Conservation (phyloP, 1,284 basidiomycete genomes). For the Pseudozyma pruni region DNA sequence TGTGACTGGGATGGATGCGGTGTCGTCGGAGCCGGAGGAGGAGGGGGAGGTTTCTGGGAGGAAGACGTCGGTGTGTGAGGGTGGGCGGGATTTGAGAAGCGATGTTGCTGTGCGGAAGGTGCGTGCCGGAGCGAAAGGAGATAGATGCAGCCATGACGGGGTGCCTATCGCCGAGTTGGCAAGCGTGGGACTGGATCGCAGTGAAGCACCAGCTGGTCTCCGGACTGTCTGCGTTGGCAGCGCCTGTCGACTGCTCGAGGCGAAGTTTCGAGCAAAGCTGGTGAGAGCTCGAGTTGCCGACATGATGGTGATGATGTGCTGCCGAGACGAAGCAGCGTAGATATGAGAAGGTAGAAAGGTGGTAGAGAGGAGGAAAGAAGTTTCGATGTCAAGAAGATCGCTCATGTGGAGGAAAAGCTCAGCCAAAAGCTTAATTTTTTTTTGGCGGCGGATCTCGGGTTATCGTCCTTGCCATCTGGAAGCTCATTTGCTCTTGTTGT, state of each 20-base stretch:
- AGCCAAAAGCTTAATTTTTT: too few relatives aligned
- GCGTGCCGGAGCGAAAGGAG: slow-evolving; percentile 1
- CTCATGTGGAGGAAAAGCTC: slow-evolving; percentile 5
- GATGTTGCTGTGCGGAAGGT: slow-evolving; percentile 3
- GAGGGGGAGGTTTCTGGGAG: slow-evolving; percentile 14
- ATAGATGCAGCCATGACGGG: neutral
- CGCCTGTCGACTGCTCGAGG: slow-evolving; percentile 17
- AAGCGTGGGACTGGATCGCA: slow-evolving; percentile 8
- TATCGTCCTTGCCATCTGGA: neutral
- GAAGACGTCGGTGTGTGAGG: slow-evolving; percentile 7
- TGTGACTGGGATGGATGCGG: slow-evolving; percentile 37
- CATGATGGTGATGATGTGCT: slow-evolving; percentile 5
- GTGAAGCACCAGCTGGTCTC: neutral
- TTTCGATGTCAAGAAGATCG: neutral
- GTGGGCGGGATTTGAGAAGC: slow-evolving; percentile 4
- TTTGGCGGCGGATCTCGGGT: too few relatives aligned
- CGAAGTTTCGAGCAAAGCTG: slow-evolving; percentile 12
- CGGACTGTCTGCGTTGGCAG: neutral
- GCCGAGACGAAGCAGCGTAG: neutral
- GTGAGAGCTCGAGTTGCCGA: slow-evolving; percentile 11
- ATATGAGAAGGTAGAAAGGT: neutral
- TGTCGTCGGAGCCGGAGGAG: neutral
- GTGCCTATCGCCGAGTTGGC: neutral
- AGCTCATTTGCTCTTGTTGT: too few relatives aligned
- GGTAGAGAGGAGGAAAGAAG: neutral